These are phyloP conservation scores for Fusarium nygamai DNA, from an alignment of 2,329 filamentous ascomycete species.

Conservation along the genomic window DNA sequence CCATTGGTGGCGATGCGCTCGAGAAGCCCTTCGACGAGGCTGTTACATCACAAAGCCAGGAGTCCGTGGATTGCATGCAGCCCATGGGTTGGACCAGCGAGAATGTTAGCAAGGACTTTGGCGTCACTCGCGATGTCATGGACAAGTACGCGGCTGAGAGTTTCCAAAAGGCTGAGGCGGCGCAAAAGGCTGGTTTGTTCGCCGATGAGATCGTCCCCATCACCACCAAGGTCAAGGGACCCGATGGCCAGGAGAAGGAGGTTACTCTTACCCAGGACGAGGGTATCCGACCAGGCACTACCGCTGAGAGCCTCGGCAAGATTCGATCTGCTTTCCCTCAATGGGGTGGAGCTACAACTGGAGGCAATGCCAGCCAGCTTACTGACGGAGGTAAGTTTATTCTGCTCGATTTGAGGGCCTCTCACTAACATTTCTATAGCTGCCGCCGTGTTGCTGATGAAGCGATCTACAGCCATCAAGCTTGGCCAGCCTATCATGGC, in stretches of 20 bases:
- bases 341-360: slow-evolving; percentile 86
- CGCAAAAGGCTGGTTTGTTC: slow-evolving; percentile 91
- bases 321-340: slow-evolving; percentile 90
- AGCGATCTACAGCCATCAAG: slow-evolving; percentile 86
- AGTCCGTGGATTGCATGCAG: slow-evolving; percentile 86
- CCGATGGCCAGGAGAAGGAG: slow-evolving; percentile 80
- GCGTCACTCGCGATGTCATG: slow-evolving; percentile 80
- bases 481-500: slow-evolving; percentile 91
- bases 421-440: slow-evolving; percentile 57
- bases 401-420: neutral
- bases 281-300: slow-evolving; percentile 90
- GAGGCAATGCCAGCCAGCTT: slow-evolving; percentile 93
- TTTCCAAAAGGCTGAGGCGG: slow-evolving; percentile 85
- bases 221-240: slow-evolving; percentile 81
- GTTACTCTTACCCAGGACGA: slow-evolving; percentile 88
- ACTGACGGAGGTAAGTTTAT: slow-evolving; percentile 79
- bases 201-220: slow-evolving; percentile 96
- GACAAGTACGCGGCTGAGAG: slow-evolving; percentile 89
- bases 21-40: slow-evolving; percentile 80
- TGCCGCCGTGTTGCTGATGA: slow-evolving; percentile 91
- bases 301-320: slow-evolving; percentile 82
- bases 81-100: slow-evolving; percentile 99
- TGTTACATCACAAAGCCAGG: slow-evolving; percentile 75
- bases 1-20: slow-evolving; percentile 73
- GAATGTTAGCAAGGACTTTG: slow-evolving; percentile 93